A percentile compares a stretch with the other conserved stretches of the same genome.
phyloP scores from a whole-genome alignment of 441 rosid genomes.

The Erysimum cheiri region DNA sequence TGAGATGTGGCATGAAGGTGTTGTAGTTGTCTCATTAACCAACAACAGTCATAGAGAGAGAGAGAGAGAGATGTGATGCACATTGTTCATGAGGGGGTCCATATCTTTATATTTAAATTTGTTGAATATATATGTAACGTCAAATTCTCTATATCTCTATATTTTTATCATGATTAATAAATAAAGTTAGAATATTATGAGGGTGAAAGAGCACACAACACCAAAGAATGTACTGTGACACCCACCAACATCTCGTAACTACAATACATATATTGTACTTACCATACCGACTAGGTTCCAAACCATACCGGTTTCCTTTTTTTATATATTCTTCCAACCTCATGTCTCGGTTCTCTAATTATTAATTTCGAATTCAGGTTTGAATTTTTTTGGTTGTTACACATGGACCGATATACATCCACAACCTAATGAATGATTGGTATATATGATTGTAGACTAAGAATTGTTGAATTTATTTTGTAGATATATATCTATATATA shows the following conservation, averaged over 20 bases:
- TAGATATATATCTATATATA: neutral
- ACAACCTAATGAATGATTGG: constrained; percentile 6
- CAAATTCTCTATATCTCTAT: constrained; percentile 32
- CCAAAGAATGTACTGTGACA: constrained; percentile 52
- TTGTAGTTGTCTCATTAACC: constrained; percentile 53
- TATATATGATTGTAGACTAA: neutral
- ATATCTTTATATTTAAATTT: constrained; percentile 32
- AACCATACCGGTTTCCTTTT: constrained; percentile 34
- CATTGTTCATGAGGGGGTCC: constrained; percentile 45
- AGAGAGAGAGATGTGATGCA: constrained; percentile 41
- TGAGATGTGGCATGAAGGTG: constrained; percentile 50
- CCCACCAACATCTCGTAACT: constrained; percentile 46
- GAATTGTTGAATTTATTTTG: neutral
- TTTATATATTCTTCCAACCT: constrained; percentile 1
- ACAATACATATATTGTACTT: constrained; percentile 42
- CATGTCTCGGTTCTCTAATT: constrained; percentile 15
- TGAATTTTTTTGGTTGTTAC: neutral
- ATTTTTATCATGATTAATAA: constrained; percentile 34
- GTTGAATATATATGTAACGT: constrained; percentile 20
- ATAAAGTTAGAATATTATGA: constrained; percentile 47
- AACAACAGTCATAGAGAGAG: constrained; percentile 44
- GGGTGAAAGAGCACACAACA: constrained; percentile 48
- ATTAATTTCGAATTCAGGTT: neutral
- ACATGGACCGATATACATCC: constrained; percentile 9
- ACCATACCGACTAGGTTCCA: constrained; percentile 44